Base-by-base conservation (phyloP, 2,329 filamentous ascomycete species). In the Colletotrichum truncatum region DNA sequence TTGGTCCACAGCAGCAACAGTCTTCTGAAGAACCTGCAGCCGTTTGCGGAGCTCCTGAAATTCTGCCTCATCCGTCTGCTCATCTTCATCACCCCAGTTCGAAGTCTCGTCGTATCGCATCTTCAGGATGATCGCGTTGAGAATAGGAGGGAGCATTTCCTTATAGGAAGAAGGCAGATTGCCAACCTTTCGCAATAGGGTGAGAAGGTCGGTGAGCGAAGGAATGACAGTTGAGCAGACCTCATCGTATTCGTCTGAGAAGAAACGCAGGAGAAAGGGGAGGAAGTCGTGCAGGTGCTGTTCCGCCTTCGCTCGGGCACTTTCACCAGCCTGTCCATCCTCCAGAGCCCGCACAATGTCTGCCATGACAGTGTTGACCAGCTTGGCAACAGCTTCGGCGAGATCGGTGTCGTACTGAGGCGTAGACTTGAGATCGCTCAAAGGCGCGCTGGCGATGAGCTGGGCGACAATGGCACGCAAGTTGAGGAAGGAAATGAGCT, bases 101-200 rank as follows among this genome's bases (percentile, higher is more conserved):
- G 93, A 92, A 6, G 95, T 98, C 75, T 98, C 95, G 72, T 99
- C 96, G 74, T 97, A 98, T 74, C 95, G 91, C 94, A 98, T 98
- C 81, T 99, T 99, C 60, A 88, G 85, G 65, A 99, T 92, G 72
- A 98, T 95, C 58, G 94, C 93, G 76, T 97, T 93, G 63, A 99
- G 82, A 55, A 98, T 94, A 4, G 93, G 92, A 25, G 92, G 88
- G 11, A 99, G 85, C 86, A 97, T 96, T 54, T 88, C 85, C n/a
- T 88, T 84, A 76, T 97, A 96, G 59, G 92, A 87, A 49, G 85
- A 80, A 16, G 92, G 89, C n/a, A 97, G 83, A 18, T 88, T 84
- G 49, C 43, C 87, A 36, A 94, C 84, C 78, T 94, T 97, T 62
- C 96, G 91, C 69, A 98, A 87, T 76, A 97, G 95, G 26, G 93